Evolutionary conservation across 306 rosid genomes (phyloP).

Genomic region (Erythrophleum fordii): DNA sequence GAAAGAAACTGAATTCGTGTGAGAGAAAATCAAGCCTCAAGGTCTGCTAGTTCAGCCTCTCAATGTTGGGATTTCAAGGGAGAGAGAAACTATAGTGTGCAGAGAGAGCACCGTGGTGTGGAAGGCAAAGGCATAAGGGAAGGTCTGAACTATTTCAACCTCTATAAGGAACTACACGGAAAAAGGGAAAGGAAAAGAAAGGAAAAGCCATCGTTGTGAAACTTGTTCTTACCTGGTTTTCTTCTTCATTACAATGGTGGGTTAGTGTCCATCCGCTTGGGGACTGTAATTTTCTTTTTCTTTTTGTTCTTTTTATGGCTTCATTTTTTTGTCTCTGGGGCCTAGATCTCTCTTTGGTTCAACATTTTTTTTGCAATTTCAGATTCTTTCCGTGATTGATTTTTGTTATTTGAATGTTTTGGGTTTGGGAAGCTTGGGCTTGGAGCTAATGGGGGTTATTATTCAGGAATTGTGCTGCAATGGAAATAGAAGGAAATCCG

Average conservation of each 20-base stretch:
- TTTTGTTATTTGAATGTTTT: no score
- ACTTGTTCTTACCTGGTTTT: slow-evolving; percentile 12
- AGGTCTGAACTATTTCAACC: no score
- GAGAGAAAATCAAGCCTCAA: no score
- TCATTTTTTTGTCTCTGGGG: background rate
- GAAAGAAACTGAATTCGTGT: no score
- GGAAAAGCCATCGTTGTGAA: slow-evolving; percentile 1
- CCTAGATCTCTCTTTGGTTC: slow-evolving; percentile 45
- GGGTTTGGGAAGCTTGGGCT: no score
- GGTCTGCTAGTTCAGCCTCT: slow-evolving; percentile 23
- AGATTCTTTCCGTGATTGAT: slow-evolving; percentile 3
- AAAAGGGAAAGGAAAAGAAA: background rate
- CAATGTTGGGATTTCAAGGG: slow-evolving; percentile 4
- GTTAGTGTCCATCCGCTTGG: slow-evolving; percentile 20
- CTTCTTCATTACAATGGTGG: slow-evolving; percentile 48
- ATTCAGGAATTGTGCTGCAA: slow-evolving; percentile 11
- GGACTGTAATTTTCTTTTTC: background rate
- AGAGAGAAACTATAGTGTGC: background rate
- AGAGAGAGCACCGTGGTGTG: no score
- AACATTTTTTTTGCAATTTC: slow-evolving; percentile 16
- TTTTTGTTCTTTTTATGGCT: background rate
- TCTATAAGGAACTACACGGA: background rate
- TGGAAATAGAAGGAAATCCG: background rate
- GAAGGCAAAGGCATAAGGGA: no score
- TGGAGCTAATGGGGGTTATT: slow-evolving; percentile 10